Percentiles rank a stretch among this genome's conserved stretches.
These are phyloP conservation scores for Comarum palustre DNA, from an alignment of 306 rosid genomes.

Conservation along the genomic window DNA sequence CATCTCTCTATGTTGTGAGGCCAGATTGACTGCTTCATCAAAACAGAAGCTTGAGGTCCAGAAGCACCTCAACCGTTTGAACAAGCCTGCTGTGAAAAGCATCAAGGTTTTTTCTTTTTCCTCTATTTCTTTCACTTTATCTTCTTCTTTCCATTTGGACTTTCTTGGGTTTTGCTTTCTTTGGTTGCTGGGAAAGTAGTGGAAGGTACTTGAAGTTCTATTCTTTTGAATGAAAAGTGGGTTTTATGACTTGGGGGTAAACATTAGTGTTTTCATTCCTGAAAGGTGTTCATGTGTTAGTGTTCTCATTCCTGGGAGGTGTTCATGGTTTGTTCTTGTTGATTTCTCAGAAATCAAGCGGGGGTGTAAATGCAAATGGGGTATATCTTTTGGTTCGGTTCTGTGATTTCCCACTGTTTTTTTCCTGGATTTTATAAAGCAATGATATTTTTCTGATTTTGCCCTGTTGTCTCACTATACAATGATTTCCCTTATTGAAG, in stretches of 20 bases:
- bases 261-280: not conserved
- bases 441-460: not conserved
- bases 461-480: not conserved
- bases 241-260: not conserved
- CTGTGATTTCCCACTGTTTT: not conserved
- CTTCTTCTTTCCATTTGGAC: constrained; percentile 10
- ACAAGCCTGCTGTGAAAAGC: constrained; percentile 75
- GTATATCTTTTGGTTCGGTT: not conserved
- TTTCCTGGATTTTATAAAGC: not conserved
- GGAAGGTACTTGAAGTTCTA: not conserved
- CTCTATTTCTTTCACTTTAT: constrained; percentile 9
- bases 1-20: constrained; percentile 51
- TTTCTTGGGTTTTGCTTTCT: constrained; percentile 16
- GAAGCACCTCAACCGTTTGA: constrained; percentile 80
- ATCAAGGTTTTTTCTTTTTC: constrained; percentile 52
- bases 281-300: not conserved
- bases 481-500: constrained; percentile 30
- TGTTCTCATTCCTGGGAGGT: not conserved
- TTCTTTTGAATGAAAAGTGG: not conserved
- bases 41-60: constrained; percentile 71
- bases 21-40: constrained; percentile 54
- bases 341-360: constrained; percentile 14
- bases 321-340: not conserved
- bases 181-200: constrained; percentile 22
- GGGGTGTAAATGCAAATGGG: constrained; percentile 14